Base-by-base conservation (phyloP, 768 basidiomycete genomes). In the Naganishia kalamii region DNA sequence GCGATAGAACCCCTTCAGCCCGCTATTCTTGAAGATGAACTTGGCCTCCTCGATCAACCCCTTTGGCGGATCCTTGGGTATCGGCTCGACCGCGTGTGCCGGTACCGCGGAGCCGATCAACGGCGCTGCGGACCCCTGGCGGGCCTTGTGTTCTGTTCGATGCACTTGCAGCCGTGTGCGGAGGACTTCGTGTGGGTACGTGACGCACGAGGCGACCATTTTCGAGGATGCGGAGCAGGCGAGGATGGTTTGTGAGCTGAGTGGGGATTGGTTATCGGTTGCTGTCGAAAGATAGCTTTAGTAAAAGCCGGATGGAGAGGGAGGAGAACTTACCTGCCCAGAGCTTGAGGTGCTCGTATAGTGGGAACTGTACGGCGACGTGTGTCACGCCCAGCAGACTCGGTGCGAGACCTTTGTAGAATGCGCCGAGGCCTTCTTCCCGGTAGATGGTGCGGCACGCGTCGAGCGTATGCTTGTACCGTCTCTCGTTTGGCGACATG, bases 121-220 rank as follows among this genome's bases (percentile, higher is more conserved):
- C 12, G 33, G 15, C 46, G 23, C 27, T 27, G 19, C 40, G 12
- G 21, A 21, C 15, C 29, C 3, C 2, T 27, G 59, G 5, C 44
- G 61, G 2, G 13, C 17, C 3, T 15, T 37, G 3, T 37, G 23
- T 30, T 25, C 37, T n/a, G 15, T 63, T 62, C 51, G 59, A 44
- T 77, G 76, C 23, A 94, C 93, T 78, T 99, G 96, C 51, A 98
- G 80, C 5, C 94, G 85, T n/a, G 96, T 98, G n/a, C 96, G 88
- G 37, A 99, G 83, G 47, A 99, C 96, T 78, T 99, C 96, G 79
- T 99, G 96, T 0, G 96, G 96, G 77, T 99, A 99, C 35, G 96
- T 98, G 40, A 88, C 89, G 21, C 97, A 80, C 19, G 92, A 92
- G 8, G 96, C 96, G 0, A 89, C 87, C 89, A 97, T 96, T 77